Conservation (phyloP, 805 yeast species). For the Pichia pseudocactophila region DNA sequence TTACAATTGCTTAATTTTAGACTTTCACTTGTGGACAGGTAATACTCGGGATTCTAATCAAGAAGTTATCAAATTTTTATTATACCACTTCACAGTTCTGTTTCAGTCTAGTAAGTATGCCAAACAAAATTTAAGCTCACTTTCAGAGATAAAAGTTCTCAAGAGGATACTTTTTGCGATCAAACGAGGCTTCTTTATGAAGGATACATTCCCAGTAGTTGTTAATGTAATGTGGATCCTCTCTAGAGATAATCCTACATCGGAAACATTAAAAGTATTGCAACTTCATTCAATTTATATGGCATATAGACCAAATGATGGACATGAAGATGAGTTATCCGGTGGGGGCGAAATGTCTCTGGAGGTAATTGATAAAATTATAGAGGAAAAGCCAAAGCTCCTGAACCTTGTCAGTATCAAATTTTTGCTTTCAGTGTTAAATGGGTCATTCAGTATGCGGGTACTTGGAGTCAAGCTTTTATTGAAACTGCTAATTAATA, state of each 20-base stretch:
- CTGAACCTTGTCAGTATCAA: slow-evolving; percentile 52
- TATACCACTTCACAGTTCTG: slow-evolving; percentile 52
- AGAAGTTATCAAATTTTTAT: slow-evolving; percentile 39
- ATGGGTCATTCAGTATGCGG: slow-evolving; percentile 31
- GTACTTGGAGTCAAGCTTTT: slow-evolving; percentile 36
- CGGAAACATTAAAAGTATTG: slow-evolving; percentile 45
- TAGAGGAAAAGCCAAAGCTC: slow-evolving; percentile 32
- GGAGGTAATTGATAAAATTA: slow-evolving; percentile 31
- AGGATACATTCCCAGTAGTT: slow-evolving; percentile 30
- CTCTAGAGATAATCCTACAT: slow-evolving; percentile 39
- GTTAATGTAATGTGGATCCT: slow-evolving; percentile 33
- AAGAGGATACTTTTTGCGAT: slow-evolving; percentile 41
- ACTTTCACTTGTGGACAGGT: slow-evolving; percentile 51
- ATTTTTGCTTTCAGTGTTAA: slow-evolving; percentile 51
- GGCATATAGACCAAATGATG: slow-evolving; percentile 24
- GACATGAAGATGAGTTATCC: slow-evolving; percentile 10
- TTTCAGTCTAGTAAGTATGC: slow-evolving; percentile 43
- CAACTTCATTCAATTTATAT: slow-evolving; percentile 45
- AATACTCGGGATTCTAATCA: slow-evolving; percentile 20
- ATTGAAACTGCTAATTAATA: slow-evolving; percentile 34
- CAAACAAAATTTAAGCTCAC: slow-evolving; percentile 41
- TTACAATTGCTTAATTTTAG: slow-evolving; percentile 50
- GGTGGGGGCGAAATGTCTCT: slow-evolving; percentile 30
- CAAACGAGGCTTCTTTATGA: slow-evolving; percentile 33
- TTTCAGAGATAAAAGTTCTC: slow-evolving; percentile 41